A percentile compares a stretch with the other conserved stretches of the same genome.
These are phyloP conservation scores for Ceratobasidium theobromae DNA, from an alignment of 1,284 basidiomycete genomes.

Conservation along the genomic window DNA sequence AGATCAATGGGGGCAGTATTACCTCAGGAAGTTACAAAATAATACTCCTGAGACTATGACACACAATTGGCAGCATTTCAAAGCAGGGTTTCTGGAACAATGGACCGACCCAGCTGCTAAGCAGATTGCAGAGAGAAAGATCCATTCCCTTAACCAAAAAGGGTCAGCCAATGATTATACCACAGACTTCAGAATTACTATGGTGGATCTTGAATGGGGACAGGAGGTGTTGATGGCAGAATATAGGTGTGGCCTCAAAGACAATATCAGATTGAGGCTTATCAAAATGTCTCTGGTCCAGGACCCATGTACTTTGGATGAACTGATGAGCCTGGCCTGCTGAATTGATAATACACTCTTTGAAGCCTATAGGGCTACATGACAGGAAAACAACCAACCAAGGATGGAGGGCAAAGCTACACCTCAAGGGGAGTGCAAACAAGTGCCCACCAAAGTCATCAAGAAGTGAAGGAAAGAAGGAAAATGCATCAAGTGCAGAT, in stretches of 20 bases:
- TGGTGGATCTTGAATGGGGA: too few relatives aligned
- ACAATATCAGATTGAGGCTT: background rate
- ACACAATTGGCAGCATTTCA: background rate
- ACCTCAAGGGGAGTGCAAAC: too few relatives aligned
- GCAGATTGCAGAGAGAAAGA: background rate
- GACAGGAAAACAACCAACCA: too few relatives aligned
- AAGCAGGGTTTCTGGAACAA: background rate
- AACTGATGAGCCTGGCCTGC: background rate
- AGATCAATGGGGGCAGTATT: background rate
- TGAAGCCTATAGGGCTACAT: too few relatives aligned
- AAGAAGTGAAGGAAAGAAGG: background rate
- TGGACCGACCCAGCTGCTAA: background rate
- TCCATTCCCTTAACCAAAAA: background rate
- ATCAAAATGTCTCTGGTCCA: background rate
- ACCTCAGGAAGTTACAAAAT: background rate
- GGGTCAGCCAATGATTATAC: background rate
- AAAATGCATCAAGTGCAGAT: background rate
- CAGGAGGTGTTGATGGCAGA: too few relatives aligned
- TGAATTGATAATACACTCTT: constrained; percentile 1
- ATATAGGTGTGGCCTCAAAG: too few relatives aligned
- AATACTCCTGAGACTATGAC: background rate
- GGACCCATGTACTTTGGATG: background rate
- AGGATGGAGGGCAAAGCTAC: too few relatives aligned
- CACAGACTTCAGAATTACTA: too few relatives aligned
- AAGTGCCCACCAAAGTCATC: too few relatives aligned